Evolutionary conservation across 257 asterid species (phyloP).

Genomic region (Rauvolfia tetraphylla): DNA sequence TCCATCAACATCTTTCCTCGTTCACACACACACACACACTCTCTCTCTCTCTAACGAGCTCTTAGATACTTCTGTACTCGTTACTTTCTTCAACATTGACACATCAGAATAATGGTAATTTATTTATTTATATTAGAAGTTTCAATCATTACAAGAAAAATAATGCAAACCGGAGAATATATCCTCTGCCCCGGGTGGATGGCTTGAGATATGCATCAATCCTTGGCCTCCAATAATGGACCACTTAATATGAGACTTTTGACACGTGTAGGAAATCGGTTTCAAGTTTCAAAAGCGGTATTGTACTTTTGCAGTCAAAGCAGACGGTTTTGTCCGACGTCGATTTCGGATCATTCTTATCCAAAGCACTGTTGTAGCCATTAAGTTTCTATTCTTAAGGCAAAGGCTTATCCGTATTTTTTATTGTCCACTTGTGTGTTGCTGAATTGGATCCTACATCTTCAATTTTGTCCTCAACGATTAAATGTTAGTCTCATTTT

Average conservation of each 20-base stretch:
- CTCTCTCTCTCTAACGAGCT: neutral
- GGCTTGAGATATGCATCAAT: neutral
- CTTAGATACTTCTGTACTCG: neutral
- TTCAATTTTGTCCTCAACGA: no score
- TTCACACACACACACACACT: neutral
- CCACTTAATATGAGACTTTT: no score
- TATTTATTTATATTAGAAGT: neutral
- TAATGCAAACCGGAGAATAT: neutral
- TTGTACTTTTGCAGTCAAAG: neutral
- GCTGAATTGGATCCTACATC: no score
- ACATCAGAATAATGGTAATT: neutral
- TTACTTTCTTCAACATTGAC: neutral
- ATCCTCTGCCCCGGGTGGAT: neutral
- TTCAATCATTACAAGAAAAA: neutral
- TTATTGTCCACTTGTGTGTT: no score
- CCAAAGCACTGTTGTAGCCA: neutral
- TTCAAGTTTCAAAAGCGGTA: no score
- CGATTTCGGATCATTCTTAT: neutral
- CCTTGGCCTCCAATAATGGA: neutral
- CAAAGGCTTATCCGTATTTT: neutral
- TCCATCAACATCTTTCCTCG: conserved; percentile 38
- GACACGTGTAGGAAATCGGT: neutral
- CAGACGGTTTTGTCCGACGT: neutral
- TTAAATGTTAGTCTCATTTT: no score
- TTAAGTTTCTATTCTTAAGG: neutral